Percentiles rank a stretch among this genome's conserved stretches.
Conservation (phyloP, 345 rosid species). For the Pistacia vera region DNA sequence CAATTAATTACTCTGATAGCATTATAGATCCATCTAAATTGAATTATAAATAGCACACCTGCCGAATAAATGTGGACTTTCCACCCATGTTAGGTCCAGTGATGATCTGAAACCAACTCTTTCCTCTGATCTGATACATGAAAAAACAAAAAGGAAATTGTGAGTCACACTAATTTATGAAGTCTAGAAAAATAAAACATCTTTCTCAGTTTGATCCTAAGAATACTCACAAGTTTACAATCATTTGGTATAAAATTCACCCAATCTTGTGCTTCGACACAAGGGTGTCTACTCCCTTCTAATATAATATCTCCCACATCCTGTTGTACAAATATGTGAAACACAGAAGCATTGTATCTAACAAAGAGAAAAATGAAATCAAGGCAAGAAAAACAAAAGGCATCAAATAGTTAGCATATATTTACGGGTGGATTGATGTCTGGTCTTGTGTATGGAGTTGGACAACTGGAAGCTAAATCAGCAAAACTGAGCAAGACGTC, state of each 20-base stretch:
- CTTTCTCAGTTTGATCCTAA: not conserved
- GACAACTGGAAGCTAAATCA: constrained; percentile 90
- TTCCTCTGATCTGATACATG: constrained; percentile 67
- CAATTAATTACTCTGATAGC: not conserved
- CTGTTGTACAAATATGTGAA: constrained; percentile 37
- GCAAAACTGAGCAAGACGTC: constrained; percentile 97
- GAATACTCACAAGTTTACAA: constrained; percentile 80
- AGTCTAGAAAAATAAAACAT: constrained; percentile 14
- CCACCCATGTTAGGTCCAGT: constrained; percentile 99
- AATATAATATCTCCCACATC: constrained; percentile 81
- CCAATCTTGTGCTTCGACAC: constrained; percentile 99
- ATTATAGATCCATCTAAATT: not conserved
- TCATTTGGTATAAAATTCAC: constrained; percentile 99
- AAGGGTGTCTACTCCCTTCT: constrained; percentile 96
- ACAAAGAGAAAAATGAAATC: constrained; percentile 10
- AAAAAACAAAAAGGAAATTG: constrained; percentile 25
- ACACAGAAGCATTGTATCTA: constrained; percentile 9
- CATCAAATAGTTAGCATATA: constrained; percentile 19
- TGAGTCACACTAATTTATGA: constrained; percentile 23
- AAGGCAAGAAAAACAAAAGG: constrained; percentile 18
- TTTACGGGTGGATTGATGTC: constrained; percentile 74
- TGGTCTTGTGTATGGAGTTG: constrained; percentile 93
- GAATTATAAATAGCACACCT: constrained; percentile 48
- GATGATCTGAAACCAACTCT: constrained; percentile 97
- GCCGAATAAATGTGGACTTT: constrained; percentile 96